Base-by-base conservation (phyloP, 768 basidiomycete genomes). In the Phlebiopsis gigantea region DNA sequence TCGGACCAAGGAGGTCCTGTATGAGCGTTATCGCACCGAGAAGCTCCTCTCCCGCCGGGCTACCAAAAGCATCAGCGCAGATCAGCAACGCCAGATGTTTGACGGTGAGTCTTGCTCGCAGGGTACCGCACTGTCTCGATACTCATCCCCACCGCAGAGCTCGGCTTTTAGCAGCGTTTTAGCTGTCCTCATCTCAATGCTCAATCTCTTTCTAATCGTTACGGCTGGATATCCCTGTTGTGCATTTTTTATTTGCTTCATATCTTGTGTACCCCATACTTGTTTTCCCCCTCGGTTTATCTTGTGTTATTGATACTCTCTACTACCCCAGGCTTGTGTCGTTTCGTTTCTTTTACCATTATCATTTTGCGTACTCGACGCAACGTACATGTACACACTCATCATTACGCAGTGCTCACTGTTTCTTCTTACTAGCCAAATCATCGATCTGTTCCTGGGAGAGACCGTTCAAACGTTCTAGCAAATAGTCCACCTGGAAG, bases 401-500 rank as follows among this genome's bases (percentile, higher is more conserved):
- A 17, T 29, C 17, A 34, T 24, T 45, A 26, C 46, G 26, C 46
- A 47, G 26, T 25, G 21, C 26, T 53, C 28, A 49, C 31, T 42
- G 39, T 34, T 62, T 61, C 53, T 57, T 58, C 42, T 56, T 48
- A 17, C 54, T 49, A 25, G 69, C 71, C 60, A 95, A 76, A 28
- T 70, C 77, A 22, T 91, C 87, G 10, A 98, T 86, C 58, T 97
- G 87, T 46, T 84, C 82, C 61, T 89, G 73, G 0, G 91, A 81
- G 47, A 98, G 71, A 0, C 92, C 96, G 41, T 97, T 88, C 53
- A 99, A 74, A 54, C 97, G 81, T 59, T 83, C 84, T 7, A 98
- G 73, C n/a, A 99, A 81, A 71, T 99, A 99, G 51, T 98, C 93
- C 39, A 98, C 91, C 95, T 98, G n/a, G n/a, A n/a, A n/a, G n/a